Conservation (phyloP, 768 basidiomycete species). For the Gloeopeniophorella convolvens region DNA sequence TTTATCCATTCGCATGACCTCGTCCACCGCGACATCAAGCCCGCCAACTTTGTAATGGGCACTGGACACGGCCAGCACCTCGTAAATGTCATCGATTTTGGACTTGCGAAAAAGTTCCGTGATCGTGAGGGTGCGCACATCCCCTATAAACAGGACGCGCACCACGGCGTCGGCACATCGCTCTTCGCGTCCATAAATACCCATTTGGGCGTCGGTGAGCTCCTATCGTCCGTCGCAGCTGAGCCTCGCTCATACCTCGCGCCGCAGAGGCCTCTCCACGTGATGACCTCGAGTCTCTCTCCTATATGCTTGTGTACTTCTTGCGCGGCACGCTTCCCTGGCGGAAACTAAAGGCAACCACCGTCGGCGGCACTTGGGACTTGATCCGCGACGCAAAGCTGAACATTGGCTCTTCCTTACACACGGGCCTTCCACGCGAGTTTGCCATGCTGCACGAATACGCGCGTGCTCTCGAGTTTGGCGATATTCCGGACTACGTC, state of each 20-base stretch:
- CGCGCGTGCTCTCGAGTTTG: conserved; percentile 76
- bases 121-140: conserved; percentile 64
- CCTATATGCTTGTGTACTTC: conserved; percentile 82
- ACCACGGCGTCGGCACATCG: conserved; percentile 74
- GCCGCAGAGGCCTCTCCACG: conserved; percentile 62
- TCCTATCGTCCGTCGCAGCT: not conserved
- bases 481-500: conserved; percentile 85
- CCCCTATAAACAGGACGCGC: conserved; percentile 65
- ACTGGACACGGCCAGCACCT: conserved; percentile 56
- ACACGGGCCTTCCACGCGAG: conserved; percentile 75
- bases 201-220: conserved; percentile 67
- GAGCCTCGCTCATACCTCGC: conserved; percentile 1
- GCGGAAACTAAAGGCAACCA: conserved; percentile 61
- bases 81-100: conserved; percentile 92
- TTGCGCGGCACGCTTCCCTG: conserved; percentile 72
- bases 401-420: conserved; percentile 46
- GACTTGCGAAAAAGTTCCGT: conserved; percentile 73
- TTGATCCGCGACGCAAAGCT: conserved; percentile 70
- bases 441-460: conserved; percentile 76
- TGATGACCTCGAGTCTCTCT: conserved; percentile 73
- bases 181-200: conserved; percentile 72
- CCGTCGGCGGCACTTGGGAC: conserved; percentile 68
- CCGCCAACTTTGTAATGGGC: conserved; percentile 98
- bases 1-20: conserved; percentile 95
- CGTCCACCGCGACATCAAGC: conserved; percentile 96